Evolutionary conservation across 805 yeast genomes (phyloP).

Genomic region (Zygotorulaspora florentina): DNA sequence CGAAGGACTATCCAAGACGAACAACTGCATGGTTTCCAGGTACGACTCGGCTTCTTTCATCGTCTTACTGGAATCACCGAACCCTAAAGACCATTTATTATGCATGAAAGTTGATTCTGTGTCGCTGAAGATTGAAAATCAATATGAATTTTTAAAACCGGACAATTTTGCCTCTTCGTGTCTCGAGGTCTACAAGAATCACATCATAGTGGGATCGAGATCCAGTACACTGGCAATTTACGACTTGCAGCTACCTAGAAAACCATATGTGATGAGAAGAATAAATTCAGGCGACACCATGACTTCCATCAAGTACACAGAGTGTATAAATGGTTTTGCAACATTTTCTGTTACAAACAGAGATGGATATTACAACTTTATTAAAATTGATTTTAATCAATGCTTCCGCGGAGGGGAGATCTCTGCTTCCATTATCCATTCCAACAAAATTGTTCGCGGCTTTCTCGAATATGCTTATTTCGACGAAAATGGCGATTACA

Average conservation of each 20-base stretch:
- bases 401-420: conserved; percentile 2
- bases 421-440: conserved; percentile 38
- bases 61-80: conserved; percentile 55
- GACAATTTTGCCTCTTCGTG: conserved; percentile 57
- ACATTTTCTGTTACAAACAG: conserved; percentile 50
- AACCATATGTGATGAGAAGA: conserved; percentile 39
- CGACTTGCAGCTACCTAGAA: conserved; percentile 31
- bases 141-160: conserved; percentile 36
- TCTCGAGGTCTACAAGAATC: conserved; percentile 41
- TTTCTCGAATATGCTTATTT: conserved; percentile 71
- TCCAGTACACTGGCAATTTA: conserved; percentile 62
- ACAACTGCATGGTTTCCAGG: conserved; percentile 42
- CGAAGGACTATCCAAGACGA: conserved; percentile 42
- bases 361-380: conserved; percentile 59
- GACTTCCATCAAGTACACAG: conserved; percentile 47
- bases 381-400: conserved; percentile 28
- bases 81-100: conserved; percentile 52
- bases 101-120: conserved; percentile 37
- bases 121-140: conserved; percentile 27
- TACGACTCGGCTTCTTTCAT: conserved; percentile 24
- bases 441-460: conserved; percentile 68
- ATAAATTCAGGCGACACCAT: conserved; percentile 65
- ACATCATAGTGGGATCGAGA: conserved; percentile 65
- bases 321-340: conserved; percentile 22
- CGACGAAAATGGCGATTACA: conserved; percentile 42